Evolutionary conservation across 306 rosid genomes (phyloP), one percentile per base, ranked within the genome.

Genomic region (Ceratonia siliqua): DNA sequence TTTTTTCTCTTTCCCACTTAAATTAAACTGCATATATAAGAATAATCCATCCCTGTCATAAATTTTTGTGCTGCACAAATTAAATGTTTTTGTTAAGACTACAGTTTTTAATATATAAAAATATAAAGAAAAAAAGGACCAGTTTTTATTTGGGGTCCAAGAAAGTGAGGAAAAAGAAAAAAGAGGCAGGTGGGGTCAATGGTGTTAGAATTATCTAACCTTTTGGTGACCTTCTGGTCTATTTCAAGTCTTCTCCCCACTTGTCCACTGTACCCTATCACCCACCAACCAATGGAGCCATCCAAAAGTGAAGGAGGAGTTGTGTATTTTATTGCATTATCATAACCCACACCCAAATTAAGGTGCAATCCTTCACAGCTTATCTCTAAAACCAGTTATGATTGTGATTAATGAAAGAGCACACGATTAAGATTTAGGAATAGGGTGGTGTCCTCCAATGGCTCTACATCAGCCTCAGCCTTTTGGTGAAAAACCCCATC

Each of bases 291-390:
- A 58, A 71, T 52, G 50, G 15, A 33, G 50, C 35, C 70, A 46
- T 58, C 63, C 13, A 48, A 81, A 67, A 75, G 75, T 55, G 67
- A 57, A 63, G 46, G 32, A 39, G 2, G n/a, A n/a, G 62, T 64
- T 58, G 35, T 42, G 62, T 2, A 39, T 27, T 28, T 45, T n/a
- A 33, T 69, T 52, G 62, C 62, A 21, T 22, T 77, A 20, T 41
- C 4, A n/a, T n/a, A 38, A 45, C 65, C 13, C 50, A 14, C 21
- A 54, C 48, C 53, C 12, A 75, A 18, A 28, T 4, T 4, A n/a
- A n/a, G n/a, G n/a, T 76, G 76, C 77, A 62, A 76, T 57, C 41
- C 66, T 68, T 59, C 48, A 18, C 33, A 32, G 15, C 35, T 48
- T 25, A n/a, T 69, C 24, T 48, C 18, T 76, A 32, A 65, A 13